Conservation (phyloP, 1,139 yeast species). For the Lodderomyces theae region DNA sequence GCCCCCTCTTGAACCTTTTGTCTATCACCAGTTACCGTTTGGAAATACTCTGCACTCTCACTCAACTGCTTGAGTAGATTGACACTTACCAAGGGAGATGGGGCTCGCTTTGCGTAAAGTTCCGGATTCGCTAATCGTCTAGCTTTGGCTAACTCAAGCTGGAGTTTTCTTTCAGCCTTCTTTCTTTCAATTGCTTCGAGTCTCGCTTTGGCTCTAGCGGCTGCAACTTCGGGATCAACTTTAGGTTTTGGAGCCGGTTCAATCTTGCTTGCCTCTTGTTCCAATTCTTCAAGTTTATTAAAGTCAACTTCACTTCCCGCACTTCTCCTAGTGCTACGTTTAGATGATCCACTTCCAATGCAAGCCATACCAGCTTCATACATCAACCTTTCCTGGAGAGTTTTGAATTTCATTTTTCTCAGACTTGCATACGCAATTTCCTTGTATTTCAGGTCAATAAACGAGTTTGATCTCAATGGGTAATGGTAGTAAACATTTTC, state of each 20-base stretch:
- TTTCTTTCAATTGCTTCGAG: conserved; percentile 4
- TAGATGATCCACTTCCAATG: conserved; percentile 13
- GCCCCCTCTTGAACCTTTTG: conserved; percentile 29
- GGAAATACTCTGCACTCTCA: conserved; percentile 37
- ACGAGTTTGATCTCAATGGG: conserved; percentile 16
- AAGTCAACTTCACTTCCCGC: conserved; percentile 6
- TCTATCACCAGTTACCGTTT: conserved; percentile 38
- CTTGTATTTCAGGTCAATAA: conserved; percentile 20
- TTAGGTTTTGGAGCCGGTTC: neutral
- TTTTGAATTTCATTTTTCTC: conserved; percentile 28
- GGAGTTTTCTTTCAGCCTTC: conserved; percentile 2
- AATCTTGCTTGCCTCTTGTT: conserved; percentile 9
- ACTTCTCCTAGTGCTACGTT: conserved; percentile 7
- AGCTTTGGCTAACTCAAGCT: neutral
- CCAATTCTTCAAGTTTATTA: conserved; percentile 10
- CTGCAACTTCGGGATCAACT: conserved; percentile 10
- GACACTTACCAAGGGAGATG: conserved; percentile 8
- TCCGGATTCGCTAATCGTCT: neutral
- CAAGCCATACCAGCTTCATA: conserved; percentile 42
- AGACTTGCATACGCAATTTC: conserved; percentile 22
- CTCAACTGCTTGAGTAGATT: conserved; percentile 12
- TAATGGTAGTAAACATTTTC: conserved; percentile 14
- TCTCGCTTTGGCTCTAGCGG: conserved; percentile 4
- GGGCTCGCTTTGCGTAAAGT: conserved; percentile 13
- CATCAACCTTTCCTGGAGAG: conserved; percentile 28